Evolutionary conservation across 768 basidiomycete species (phyloP).

Genomic region (Termitomyces sp.): DNA sequence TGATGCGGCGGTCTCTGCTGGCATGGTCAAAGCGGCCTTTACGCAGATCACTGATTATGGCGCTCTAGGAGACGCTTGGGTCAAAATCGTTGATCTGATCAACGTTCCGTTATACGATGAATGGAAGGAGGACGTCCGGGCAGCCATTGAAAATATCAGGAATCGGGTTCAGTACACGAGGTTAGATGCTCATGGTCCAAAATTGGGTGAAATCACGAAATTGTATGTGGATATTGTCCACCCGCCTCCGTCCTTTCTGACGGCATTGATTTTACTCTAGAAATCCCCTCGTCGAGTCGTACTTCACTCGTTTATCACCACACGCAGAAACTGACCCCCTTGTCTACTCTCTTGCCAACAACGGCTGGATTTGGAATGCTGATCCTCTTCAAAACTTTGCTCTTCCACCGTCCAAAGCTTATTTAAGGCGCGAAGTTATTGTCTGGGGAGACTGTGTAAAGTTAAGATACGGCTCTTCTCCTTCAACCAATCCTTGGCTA

Average conservation of each 20-base stretch:
- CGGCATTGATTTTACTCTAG: slow-evolving; percentile 29
- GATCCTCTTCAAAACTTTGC: slow-evolving; percentile 96
- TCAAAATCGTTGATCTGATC: slow-evolving; percentile 71
- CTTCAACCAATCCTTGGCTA: slow-evolving; percentile 85
- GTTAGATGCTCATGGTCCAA: slow-evolving; percentile 79
- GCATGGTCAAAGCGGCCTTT: slow-evolving; percentile 68
- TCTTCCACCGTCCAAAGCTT: slow-evolving; percentile 85
- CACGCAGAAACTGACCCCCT: slow-evolving; percentile 36
- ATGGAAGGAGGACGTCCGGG: slow-evolving; percentile 77
- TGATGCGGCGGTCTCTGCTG: slow-evolving; percentile 60
- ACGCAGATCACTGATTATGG: slow-evolving; percentile 39
- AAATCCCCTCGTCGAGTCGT: slow-evolving; percentile 79
- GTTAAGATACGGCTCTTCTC: slow-evolving; percentile 82
- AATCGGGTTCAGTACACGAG: slow-evolving; percentile 77
- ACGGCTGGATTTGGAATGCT: slow-evolving; percentile 99
- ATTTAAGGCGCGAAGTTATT: slow-evolving; percentile 93
- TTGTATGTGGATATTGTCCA: slow-evolving; percentile 38
- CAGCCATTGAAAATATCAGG: slow-evolving; percentile 67
- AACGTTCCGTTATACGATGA: slow-evolving; percentile 87
- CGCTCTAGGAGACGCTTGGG: slow-evolving; percentile 67
- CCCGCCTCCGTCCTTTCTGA: background rate
- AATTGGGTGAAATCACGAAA: slow-evolving; percentile 70
- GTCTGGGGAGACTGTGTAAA: slow-evolving; percentile 99
- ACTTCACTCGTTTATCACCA: slow-evolving; percentile 79
- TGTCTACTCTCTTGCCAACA: slow-evolving; percentile 85